Conservation (phyloP, 2,329 filamentous ascomycete species). For the Rhynchosporium agropyri region DNA sequence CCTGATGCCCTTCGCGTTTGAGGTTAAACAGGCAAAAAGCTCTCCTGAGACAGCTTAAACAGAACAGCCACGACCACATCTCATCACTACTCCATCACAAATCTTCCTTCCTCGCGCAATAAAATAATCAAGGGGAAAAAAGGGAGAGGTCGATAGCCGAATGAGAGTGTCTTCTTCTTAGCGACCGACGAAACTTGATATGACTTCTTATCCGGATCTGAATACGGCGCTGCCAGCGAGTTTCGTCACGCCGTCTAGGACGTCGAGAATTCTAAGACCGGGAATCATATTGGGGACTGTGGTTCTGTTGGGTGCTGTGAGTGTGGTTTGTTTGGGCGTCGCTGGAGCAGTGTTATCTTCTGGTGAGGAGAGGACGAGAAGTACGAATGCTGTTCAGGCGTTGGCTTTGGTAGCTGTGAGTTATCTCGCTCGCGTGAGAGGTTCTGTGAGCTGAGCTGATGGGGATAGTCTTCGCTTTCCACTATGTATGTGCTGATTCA, state of each 20-base stretch:
- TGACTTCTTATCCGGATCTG: slow-evolving; percentile 25
- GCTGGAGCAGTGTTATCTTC: slow-evolving; percentile 21
- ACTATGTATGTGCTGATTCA: slow-evolving; percentile 35
- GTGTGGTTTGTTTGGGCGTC: slow-evolving; percentile 25
- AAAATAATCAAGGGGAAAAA: not conserved
- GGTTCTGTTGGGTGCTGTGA: slow-evolving; percentile 24
- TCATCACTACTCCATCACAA: slow-evolving; percentile 12
- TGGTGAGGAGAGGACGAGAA: slow-evolving; percentile 21
- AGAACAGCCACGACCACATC: slow-evolving; percentile 2
- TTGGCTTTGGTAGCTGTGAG: slow-evolving; percentile 34
- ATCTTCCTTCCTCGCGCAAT: slow-evolving; percentile 3
- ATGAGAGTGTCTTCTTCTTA: slow-evolving; percentile 10
- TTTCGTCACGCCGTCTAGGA: slow-evolving; percentile 20
- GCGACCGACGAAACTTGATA: slow-evolving; percentile 12
- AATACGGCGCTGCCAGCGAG: slow-evolving; percentile 23
- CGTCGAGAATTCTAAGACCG: slow-evolving; percentile 29
- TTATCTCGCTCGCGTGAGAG: not conserved
- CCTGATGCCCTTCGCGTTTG: slow-evolving; percentile 23
- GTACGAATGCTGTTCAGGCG: slow-evolving; percentile 25
- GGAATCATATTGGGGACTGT: slow-evolving; percentile 29
- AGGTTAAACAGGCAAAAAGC: slow-evolving; percentile 27
- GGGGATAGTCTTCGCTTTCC: slow-evolving; percentile 30
- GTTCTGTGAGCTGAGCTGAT: not conserved
- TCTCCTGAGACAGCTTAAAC: slow-evolving; percentile 23
- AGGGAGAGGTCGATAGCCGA: slow-evolving; percentile 13